A percentile compares a stretch with the other conserved stretches of the same genome.
Evolutionary conservation across 345 rosid genomes (phyloP).

Genomic region (Euphorbia pulcherrima): DNA sequence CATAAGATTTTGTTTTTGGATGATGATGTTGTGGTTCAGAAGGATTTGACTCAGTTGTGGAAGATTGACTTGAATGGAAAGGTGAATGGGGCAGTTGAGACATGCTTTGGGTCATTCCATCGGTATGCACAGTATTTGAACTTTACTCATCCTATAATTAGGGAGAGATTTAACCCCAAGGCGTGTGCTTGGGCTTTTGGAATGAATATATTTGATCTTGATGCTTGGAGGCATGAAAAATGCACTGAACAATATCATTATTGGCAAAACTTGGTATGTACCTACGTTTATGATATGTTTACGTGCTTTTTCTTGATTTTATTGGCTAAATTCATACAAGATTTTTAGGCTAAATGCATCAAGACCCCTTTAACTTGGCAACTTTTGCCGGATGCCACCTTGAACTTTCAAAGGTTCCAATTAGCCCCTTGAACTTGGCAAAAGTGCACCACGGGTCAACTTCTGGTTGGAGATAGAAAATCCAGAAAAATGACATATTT

Average conservation of each 20-base stretch:
- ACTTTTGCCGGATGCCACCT: too few species aligned
- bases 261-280: constrained; percentile 61
- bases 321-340: not conserved
- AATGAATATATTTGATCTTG: constrained; percentile 86
- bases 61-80: constrained; percentile 77
- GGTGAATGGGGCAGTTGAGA: constrained; percentile 94
- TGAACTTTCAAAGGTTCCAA: too few species aligned
- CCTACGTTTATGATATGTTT: not conserved
- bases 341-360: too few species aligned
- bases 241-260: constrained; percentile 51
- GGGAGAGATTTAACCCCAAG: constrained; percentile 62
- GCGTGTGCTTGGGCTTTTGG: constrained; percentile 97
- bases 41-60: constrained; percentile 81
- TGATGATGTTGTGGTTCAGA: constrained; percentile 93
- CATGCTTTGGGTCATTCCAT: constrained; percentile 89
- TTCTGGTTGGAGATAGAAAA: too few species aligned
- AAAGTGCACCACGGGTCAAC: too few species aligned
- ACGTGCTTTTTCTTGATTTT: not conserved
- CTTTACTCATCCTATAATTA: constrained; percentile 66
- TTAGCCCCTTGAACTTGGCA: too few species aligned
- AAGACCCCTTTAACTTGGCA: too few species aligned
- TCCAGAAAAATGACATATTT: too few species aligned
- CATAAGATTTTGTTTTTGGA: constrained; percentile 79
- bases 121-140: constrained; percentile 71
- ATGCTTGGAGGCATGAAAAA: constrained; percentile 74